Percentiles rank a stretch among this genome's conserved stretches.
Evolutionary conservation across 2,329 filamentous ascomycete species (phyloP).

Genomic region (Trichoderma cornu-damae): DNA sequence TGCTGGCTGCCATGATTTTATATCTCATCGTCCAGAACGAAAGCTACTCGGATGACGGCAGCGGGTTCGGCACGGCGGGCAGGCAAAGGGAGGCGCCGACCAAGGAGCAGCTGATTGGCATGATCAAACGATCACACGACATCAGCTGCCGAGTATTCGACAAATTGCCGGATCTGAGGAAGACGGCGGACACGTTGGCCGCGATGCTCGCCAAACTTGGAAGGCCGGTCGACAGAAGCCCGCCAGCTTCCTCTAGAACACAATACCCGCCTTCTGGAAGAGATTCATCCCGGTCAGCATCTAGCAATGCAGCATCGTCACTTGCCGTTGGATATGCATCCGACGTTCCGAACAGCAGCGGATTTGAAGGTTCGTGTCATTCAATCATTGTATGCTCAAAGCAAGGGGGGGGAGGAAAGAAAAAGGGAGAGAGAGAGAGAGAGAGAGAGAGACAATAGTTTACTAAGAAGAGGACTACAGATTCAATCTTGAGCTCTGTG

Average conservation of each 20-base stretch:
- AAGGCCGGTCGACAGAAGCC: constrained; percentile 25
- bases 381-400: not conserved
- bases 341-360: constrained; percentile 24
- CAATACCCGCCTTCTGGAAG: not conserved
- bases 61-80: constrained; percentile 33
- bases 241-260: not conserved
- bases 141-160: constrained; percentile 42
- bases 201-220: constrained; percentile 43
- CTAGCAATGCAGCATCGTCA: constrained; percentile 22
- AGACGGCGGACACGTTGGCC: constrained; percentile 42
- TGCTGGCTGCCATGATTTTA: constrained; percentile 57
- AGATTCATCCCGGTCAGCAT: constrained; percentile 18
- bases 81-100: constrained; percentile 31
- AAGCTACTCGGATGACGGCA: constrained; percentile 35
- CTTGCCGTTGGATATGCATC: constrained; percentile 22
- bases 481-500: constrained; percentile 5
- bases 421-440: not conserved
- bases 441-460: not conserved
- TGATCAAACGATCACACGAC: constrained; percentile 39
- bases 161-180: constrained; percentile 38
- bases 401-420: too few relatives aligned
- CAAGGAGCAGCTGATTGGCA: constrained; percentile 37
- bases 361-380: constrained; percentile 22
- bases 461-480: constrained; percentile 10
- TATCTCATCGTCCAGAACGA: constrained; percentile 48